Base-by-base conservation (phyloP, 2,329 filamentous ascomycete genomes). In the Hortaea sp. region DNA sequence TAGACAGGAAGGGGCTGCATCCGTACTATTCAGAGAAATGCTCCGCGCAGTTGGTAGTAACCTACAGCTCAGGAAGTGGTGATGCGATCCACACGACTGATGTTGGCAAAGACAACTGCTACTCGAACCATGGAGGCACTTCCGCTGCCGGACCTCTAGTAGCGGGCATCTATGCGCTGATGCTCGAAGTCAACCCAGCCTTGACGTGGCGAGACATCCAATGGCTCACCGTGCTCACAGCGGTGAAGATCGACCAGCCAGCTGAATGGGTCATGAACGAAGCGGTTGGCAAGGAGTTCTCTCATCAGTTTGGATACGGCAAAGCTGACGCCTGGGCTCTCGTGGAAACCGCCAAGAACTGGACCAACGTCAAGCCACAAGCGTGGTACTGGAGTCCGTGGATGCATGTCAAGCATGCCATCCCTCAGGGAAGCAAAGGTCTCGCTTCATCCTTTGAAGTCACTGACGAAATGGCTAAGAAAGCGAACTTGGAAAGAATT, bases 61-160 rank as follows among this genome's bases (percentile, higher is more conserved):
- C 92, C 0, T 98, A 97, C 66, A 95, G 89, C 62, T 95, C 88
- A 66, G 92, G 92, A 47, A 81, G 81, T 53, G 81, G 81, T 41
- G 88, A 95, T 67, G 79, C 85, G 9, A 98, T 98, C 59, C 89
- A 95, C 68, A 98, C 92, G 0, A 98, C 92, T 1, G 92, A 98
- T 58, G 88, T 98, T 28, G 92, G 92, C 43, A 47, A 56, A 40
- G 84, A 94, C 63, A 71, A 75, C 47, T 98, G 92, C 68, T 88
- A 84, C 55, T 75, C 71, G 50, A 73, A 74, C n/a, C 92, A 98
- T 59, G 92, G 92, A 44, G 92, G 92, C 50, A 98, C 92, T 3
- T 98, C 92, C 9, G 92, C 92, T 29, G 92, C 92, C 7, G 92
- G 92, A 0, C 92, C 92, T 27, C 75, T 98, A 35, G 92, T 87